Percentiles rank a stretch among this genome's conserved stretches.
Evolutionary conservation across 352 stramenopile species (phyloP).

Genomic region (Phytophthora quininea): DNA sequence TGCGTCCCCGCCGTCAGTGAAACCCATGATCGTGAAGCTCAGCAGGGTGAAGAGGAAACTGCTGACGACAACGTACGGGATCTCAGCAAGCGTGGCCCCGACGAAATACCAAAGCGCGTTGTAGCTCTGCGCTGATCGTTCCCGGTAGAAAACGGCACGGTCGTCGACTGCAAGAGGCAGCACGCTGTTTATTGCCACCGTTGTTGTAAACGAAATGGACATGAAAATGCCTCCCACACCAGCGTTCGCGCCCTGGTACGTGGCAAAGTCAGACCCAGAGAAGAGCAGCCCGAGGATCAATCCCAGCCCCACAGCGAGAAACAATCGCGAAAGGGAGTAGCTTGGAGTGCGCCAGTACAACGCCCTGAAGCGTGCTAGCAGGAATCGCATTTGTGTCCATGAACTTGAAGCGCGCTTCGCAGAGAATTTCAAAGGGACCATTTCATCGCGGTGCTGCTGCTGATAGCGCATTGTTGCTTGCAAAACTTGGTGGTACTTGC

Average conservation of each 20-base stretch:
- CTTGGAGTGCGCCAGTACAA: constrained; percentile 83
- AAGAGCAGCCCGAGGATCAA: constrained; percentile 27
- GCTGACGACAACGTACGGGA: constrained; percentile 44
- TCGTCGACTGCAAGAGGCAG: constrained; percentile 83
- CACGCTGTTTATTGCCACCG: constrained; percentile 58
- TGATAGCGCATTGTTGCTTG: constrained; percentile 29
- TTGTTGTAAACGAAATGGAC: constrained; percentile 63
- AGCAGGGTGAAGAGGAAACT: constrained; percentile 39
- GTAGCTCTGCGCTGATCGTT: constrained; percentile 83
- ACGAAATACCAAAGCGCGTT: constrained; percentile 62
- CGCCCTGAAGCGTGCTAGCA: constrained; percentile 53
- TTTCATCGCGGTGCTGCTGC: not conserved
- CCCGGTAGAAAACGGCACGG: constrained; percentile 74
- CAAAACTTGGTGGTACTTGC: constrained; percentile 23
- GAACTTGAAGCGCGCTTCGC: constrained; percentile 28
- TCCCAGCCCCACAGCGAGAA: constrained; percentile 15
- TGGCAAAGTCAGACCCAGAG: constrained; percentile 25
- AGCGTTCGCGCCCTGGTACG: constrained; percentile 39
- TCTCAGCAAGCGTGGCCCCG: constrained; percentile 74
- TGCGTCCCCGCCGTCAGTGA: constrained; percentile 31
- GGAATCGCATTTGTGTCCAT: constrained; percentile 32
- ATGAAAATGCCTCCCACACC: constrained; percentile 78
- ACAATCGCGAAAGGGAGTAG: constrained; percentile 79
- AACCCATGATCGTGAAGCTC: constrained; percentile 47
- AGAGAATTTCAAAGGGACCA: constrained; percentile 23